Base-by-base conservation (phyloP, 2,329 filamentous ascomycete genomes). In the Lecanicillium sp. region DNA sequence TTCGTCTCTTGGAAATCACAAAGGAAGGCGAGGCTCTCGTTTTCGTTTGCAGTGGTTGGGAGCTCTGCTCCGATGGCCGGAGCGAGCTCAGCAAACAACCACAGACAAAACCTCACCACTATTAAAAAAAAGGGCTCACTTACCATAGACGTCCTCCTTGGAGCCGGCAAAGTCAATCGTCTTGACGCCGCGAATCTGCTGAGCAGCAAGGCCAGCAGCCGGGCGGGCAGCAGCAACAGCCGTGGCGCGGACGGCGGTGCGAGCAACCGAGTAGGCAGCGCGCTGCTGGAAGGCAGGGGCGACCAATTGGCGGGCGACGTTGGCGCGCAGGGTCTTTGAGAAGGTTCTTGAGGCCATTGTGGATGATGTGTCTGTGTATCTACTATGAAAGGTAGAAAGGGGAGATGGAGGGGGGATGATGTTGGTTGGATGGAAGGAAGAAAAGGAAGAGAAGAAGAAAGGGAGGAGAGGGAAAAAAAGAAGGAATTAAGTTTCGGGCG, bases 131-230 rank as follows among this genome's bases (percentile, higher is more conserved):
- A 25, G 22, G 11, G 17, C 17, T 46, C n/a, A 59, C 77, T 56
- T 68, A 94, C 87, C 87, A 64, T 86, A 96, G 63, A 98, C 92
- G 52, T 82, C 79, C 79, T 98, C 92, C 74, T 94, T 90, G 62
- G 77, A 76, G 59, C 88, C 92, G 53, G 92, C 92, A 67, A 98
- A 98, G 80, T 97, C 89, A 68, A 98, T 90, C 55, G 90, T 96
- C 87, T 98, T 97, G 61, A 95, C 71, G 65, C 92, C 92, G 61
- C 92, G 84, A 51, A 77, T 71, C 74, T 87, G 83, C 73, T 87
- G 83, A 64, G 79, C 73, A 41, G 59, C 58, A 49, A 64, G 60
- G 52, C 66, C 62, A 35, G 69, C 63, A 47, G 68, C 69, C 49
- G 70, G 66, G 51, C 66, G 69, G 49, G 72, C 66, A 49, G 71